Conservation (phyloP, 2,329 filamentous ascomycete genomes). For the Seiridium unicorne region DNA sequence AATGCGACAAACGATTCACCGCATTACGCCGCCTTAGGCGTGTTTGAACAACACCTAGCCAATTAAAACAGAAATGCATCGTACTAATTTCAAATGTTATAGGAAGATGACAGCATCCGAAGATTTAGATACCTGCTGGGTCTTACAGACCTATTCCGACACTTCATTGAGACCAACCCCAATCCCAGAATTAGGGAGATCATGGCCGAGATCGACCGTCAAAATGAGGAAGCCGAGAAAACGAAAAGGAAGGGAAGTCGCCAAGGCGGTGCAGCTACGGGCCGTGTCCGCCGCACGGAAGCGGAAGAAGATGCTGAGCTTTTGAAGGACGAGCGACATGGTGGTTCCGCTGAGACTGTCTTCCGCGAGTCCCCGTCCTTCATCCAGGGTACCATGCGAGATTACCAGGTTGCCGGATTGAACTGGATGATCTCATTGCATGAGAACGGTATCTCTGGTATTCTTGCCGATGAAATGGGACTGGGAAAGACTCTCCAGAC, state of each 20-base stretch:
- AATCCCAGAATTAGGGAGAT: slow-evolving; percentile 93
- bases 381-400: slow-evolving; percentile 85
- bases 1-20: too few relatives aligned
- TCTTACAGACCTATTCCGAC: slow-evolving; percentile 93
- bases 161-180: slow-evolving; percentile 97
- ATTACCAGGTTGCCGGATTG: slow-evolving; percentile 92
- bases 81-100: slow-evolving; percentile 4
- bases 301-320: slow-evolving; percentile 96
- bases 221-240: slow-evolving; percentile 73
- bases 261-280: slow-evolving; percentile 79
- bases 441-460: slow-evolving; percentile 98
- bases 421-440: slow-evolving; percentile 98
- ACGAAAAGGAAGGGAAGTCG: slow-evolving; percentile 73
- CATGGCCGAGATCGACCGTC: slow-evolving; percentile 90
- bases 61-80: neutral
- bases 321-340: slow-evolving; percentile 82
- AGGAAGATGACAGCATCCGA: slow-evolving; percentile 94
- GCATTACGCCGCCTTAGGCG: too few relatives aligned
- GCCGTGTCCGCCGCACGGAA: slow-evolving; percentile 83
- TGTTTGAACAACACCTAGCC: too few relatives aligned
- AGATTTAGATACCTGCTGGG: slow-evolving; percentile 94
- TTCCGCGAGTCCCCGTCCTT: slow-evolving; percentile 94
- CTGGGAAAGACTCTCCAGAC: slow-evolving; percentile 97
- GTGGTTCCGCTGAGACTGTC: slow-evolving; percentile 80
- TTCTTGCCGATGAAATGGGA: slow-evolving; percentile 98